Conservation (phyloP, 2,329 filamentous ascomycete genomes). For the Diplocarpon rosae region DNA sequence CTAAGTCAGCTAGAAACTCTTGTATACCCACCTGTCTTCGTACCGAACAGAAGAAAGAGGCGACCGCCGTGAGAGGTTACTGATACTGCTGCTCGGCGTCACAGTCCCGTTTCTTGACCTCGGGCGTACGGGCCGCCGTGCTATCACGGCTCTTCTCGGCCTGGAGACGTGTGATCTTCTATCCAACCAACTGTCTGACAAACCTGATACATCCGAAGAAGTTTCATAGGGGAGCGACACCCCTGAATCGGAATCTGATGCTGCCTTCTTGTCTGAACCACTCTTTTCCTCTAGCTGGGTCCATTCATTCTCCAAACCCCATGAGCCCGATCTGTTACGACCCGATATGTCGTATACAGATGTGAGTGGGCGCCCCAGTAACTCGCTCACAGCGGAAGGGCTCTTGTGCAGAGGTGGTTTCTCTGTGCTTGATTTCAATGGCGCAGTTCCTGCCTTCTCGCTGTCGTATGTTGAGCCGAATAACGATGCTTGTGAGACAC, state of each 20-base stretch:
- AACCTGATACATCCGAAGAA: conserved; percentile 3
- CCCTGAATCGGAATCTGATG: conserved; percentile 14
- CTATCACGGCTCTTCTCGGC: conserved; percentile 1
- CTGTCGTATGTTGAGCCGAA: conserved; percentile 6
- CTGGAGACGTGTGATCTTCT: conserved; percentile 9
- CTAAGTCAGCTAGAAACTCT: conserved; percentile 4
- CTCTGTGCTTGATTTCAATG: conserved; percentile 6
- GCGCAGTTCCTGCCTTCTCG: conserved; percentile 2
- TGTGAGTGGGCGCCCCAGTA: conserved; percentile 9
- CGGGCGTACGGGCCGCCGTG: conserved; percentile 1
- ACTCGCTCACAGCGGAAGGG: conserved; percentile 4
- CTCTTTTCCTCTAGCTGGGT: conserved; percentile 11
- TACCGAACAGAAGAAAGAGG: conserved; percentile 22
- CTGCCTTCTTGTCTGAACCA: conserved; percentile 2
- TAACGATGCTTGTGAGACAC: conserved; percentile 10
- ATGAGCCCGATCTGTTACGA: background rate
- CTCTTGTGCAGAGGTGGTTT: conserved; percentile 13
- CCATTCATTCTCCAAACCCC: conserved; percentile 18
- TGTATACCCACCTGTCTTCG: background rate
- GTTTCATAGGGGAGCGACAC: conserved; percentile 14
- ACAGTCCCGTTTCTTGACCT: conserved; percentile 9
- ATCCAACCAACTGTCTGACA: conserved; percentile 9
- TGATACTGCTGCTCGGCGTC: conserved; percentile 23
- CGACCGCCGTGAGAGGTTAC: conserved; percentile 18
- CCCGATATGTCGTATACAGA: conserved; percentile 7